Evolutionary conservation across 495 filamentous ascomycete species (phyloP), one percentile per base, ranked within the genome.

Genomic region (Durotheca rogersii): DNA sequence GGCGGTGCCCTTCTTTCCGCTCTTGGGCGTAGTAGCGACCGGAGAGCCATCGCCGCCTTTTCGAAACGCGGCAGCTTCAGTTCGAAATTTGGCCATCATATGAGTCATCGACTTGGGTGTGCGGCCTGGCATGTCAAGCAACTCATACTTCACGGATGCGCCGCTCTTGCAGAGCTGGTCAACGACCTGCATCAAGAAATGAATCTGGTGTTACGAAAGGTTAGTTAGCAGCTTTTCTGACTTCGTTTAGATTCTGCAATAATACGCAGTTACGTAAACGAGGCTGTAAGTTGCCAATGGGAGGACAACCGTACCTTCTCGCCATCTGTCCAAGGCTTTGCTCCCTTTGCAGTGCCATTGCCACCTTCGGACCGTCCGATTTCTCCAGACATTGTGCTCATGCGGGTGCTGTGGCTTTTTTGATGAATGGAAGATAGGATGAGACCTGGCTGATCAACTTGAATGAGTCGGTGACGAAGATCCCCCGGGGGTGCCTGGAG

Each of bases 251-350:
- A n/a, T n/a, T n/a, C n/a, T n/a, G n/a, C n/a, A n/a, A n/a, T n/a
- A n/a, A n/a, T n/a, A n/a, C n/a, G n/a, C n/a, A n/a, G n/a, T n/a
- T n/a, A n/a, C n/a, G n/a, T n/a, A n/a, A n/a, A n/a, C n/a, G n/a
- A n/a, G n/a, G n/a, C n/a, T n/a, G n/a, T n/a, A n/a, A n/a, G n/a
- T n/a, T 11, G 0, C 2, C 1, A 27, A n/a, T 36, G 36, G 35
- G 10, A 32, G 17, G 0, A 36, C 6, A 1, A 18, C 53, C 57
- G 40, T 52, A 69, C 72, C 62, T 69, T 71, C 52, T 74, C 71
- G 2, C 53, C 46, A 5, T 69, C 55, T 3, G 61, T 62, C 70
- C 72, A 73, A 18, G 35, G 38, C 17, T 36, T 41, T 17, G 10
- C 37, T 27, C 23, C 9, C 23, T 27, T 27, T 4, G 9, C 9